A percentile compares a stretch with the other conserved stretches of the same genome.
These are phyloP conservation scores for Scutellaria barbata DNA, from an alignment of 257 asterid genomes.

Conservation along the genomic window DNA sequence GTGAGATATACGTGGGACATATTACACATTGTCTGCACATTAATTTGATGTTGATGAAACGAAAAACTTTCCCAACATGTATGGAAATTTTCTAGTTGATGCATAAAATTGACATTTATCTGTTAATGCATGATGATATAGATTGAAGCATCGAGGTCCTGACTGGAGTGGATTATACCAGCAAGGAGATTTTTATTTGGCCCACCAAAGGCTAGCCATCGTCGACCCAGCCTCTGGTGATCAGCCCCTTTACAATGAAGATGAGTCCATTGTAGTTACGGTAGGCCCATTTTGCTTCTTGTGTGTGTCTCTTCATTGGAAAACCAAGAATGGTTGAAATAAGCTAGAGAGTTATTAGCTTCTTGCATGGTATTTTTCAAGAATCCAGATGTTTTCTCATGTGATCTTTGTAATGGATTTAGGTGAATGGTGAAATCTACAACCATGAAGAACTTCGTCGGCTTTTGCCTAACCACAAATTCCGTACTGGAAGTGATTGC, in stretches of 20 bases:
- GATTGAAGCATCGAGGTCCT: slow-evolving; percentile 99
- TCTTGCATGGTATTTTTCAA: too few relatives aligned
- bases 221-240: slow-evolving; percentile 98
- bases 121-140: slow-evolving; percentile 31
- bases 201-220: slow-evolving; percentile 94
- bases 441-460: slow-evolving; percentile 82
- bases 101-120: slow-evolving; percentile 13
- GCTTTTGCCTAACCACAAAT: slow-evolving; percentile 73
- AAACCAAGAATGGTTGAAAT: not conserved
- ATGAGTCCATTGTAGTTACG: slow-evolving; percentile 76
- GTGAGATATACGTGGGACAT: too few relatives aligned
- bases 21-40: not conserved
- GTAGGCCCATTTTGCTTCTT: slow-evolving; percentile 41
- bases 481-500: slow-evolving; percentile 91
- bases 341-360: not conserved
- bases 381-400: not conserved
- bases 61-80: not conserved
- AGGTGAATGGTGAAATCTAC: slow-evolving; percentile 99
- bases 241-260: slow-evolving; percentile 88
- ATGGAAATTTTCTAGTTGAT: not conserved
- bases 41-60: not conserved
- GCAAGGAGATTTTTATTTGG: slow-evolving; percentile 70
- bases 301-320: not conserved
- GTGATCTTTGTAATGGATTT: slow-evolving; percentile 17
- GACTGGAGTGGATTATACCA: slow-evolving; percentile 98